A percentile compares a stretch with the other conserved stretches of the same genome.
phyloP scores from a whole-genome alignment of 495 filamentous ascomycete species.

The Xylaria palmicola region DNA sequence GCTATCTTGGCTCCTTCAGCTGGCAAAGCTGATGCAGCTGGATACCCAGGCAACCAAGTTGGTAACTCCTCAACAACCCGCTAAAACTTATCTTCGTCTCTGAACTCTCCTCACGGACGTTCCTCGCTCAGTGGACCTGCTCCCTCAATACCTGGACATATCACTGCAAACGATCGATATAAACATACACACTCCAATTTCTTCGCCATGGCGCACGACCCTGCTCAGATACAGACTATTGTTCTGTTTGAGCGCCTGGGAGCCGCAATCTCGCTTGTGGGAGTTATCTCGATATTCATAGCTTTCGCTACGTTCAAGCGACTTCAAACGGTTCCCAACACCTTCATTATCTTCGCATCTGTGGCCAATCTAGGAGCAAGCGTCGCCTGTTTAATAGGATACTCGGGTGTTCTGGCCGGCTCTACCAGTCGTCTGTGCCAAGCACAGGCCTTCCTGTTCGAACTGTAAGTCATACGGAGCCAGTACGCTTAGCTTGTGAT shows the following conservation, averaged over 20 bases:
- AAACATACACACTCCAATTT: background rate
- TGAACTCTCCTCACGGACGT: background rate
- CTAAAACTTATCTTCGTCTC: background rate
- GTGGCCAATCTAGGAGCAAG: constrained; percentile 80
- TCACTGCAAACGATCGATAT: background rate
- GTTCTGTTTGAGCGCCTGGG: constrained; percentile 47
- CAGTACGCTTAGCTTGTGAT: too few species aligned
- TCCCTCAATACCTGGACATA: background rate
- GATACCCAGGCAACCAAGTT: background rate
- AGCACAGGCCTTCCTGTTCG: constrained; percentile 74
- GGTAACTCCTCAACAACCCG: background rate
- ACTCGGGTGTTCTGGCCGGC: constrained; percentile 53
- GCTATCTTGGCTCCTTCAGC: background rate
- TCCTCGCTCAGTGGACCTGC: background rate
- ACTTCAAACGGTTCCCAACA: constrained; percentile 76
- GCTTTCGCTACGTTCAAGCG: constrained; percentile 61
- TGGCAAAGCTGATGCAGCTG: background rate
- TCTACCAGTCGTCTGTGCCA: constrained; percentile 60
- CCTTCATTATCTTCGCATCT: constrained; percentile 78
- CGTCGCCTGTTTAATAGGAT: constrained; percentile 70
- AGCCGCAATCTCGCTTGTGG: constrained; percentile 62
- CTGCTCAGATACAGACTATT: constrained; percentile 30
- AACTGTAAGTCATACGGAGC: constrained; percentile 40
- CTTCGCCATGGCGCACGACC: background rate
- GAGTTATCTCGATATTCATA: constrained; percentile 66